Percentiles rank a stretch among this genome's conserved stretches.
Conservation (phyloP, 2,329 filamentous ascomycete genomes). For the Didymella pinodella region DNA sequence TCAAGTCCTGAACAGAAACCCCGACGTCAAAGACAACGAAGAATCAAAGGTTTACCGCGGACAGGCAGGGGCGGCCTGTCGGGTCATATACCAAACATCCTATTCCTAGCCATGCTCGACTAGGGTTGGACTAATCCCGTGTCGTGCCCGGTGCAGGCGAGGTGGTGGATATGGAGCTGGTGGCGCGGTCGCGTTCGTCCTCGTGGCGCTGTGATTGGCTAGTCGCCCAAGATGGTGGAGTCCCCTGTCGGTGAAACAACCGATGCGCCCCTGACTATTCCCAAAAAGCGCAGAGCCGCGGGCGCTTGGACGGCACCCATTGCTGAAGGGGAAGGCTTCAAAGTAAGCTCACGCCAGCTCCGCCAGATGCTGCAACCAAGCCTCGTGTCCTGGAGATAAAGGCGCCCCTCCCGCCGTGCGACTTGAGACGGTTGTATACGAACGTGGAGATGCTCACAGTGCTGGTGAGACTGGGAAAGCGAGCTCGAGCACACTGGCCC, state of each 20-base stretch:
- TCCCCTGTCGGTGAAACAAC: slow-evolving; percentile 36
- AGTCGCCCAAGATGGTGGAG: slow-evolving; percentile 23
- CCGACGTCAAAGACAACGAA: slow-evolving; percentile 40
- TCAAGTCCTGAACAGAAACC: slow-evolving; percentile 30
- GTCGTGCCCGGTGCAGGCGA: slow-evolving; percentile 20
- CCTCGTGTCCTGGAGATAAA: slow-evolving; percentile 12
- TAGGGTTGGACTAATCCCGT: slow-evolving; percentile 25
- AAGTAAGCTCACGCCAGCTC: slow-evolving; percentile 20
- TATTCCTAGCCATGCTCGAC: slow-evolving; percentile 36
- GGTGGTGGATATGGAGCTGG: slow-evolving; percentile 33
- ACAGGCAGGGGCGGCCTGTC: slow-evolving; percentile 36
- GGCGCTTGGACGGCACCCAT: slow-evolving; percentile 19
- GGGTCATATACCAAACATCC: slow-evolving; percentile 44
- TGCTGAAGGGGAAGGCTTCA: slow-evolving; percentile 19
- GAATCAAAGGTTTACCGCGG: slow-evolving; percentile 40
- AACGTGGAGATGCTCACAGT: neutral
- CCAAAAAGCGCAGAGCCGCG: slow-evolving; percentile 20
- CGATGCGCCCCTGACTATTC: slow-evolving; percentile 40
- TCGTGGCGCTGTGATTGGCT: slow-evolving; percentile 29
- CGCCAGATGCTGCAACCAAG: slow-evolving; percentile 10
- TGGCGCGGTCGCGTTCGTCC: slow-evolving; percentile 26
- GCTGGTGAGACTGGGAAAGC: slow-evolving; percentile 1
- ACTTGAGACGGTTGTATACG: slow-evolving; percentile 3
- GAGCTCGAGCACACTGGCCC: slow-evolving; percentile 9
- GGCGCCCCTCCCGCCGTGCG: slow-evolving; percentile 12